Conservation (phyloP, 2,329 filamentous ascomycete genomes). For the Diplodia seriata region DNA sequence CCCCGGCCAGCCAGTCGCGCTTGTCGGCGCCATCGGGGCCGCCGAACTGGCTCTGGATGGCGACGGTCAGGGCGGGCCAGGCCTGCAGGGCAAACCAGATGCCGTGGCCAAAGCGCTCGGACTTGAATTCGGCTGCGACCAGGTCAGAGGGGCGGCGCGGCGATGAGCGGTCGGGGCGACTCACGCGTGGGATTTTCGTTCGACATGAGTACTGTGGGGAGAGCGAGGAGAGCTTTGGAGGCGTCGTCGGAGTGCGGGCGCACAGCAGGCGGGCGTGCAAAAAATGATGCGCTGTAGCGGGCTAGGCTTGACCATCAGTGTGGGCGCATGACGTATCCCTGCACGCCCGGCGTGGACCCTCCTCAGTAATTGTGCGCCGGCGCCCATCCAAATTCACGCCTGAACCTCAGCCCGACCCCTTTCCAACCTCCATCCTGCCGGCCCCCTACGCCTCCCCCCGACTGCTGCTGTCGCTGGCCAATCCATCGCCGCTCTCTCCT, state of each 20-base stretch:
- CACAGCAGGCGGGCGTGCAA: slow-evolving; percentile 4
- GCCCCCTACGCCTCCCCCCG: slow-evolving; percentile 7
- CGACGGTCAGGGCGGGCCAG: slow-evolving; percentile 87
- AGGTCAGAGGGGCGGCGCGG: slow-evolving; percentile 27
- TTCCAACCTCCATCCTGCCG: background rate
- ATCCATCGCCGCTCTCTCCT: slow-evolving; percentile 3
- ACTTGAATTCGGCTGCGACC: slow-evolving; percentile 30
- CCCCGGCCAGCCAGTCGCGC: slow-evolving; percentile 94
- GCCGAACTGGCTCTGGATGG: slow-evolving; percentile 87
- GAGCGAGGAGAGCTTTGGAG: background rate
- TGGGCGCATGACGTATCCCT: slow-evolving; percentile 22
- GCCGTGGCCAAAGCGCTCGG: slow-evolving; percentile 72
- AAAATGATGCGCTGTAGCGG: slow-evolving; percentile 25
- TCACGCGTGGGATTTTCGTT: slow-evolving; percentile 29
- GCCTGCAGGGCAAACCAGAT: slow-evolving; percentile 84
- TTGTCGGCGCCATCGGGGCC: slow-evolving; percentile 84
- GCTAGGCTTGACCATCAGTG: slow-evolving; percentile 19
- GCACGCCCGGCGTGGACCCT: slow-evolving; percentile 8
- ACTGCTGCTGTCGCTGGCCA: background rate
- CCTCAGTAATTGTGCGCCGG: slow-evolving; percentile 3
- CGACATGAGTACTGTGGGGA: slow-evolving; percentile 19
- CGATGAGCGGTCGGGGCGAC: slow-evolving; percentile 18
- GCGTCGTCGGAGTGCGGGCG: background rate
- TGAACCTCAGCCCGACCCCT: slow-evolving; percentile 5
- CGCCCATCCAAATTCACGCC: slow-evolving; percentile 20